Conservation (phyloP, 2,329 filamentous ascomycete genomes). For the Aureobasidium pullulans region DNA sequence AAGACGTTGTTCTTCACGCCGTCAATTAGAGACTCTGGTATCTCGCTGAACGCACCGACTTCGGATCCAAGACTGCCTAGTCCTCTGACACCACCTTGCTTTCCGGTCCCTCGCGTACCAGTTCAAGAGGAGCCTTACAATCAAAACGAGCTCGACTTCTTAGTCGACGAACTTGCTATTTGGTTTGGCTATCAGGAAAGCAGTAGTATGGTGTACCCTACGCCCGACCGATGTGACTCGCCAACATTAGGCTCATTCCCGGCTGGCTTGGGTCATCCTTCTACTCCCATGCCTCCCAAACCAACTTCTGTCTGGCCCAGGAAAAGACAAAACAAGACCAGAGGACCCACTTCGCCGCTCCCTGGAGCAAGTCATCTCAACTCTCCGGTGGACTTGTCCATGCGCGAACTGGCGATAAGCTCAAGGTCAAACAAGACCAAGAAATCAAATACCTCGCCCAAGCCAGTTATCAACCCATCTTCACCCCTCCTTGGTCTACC, state of each 20-base stretch:
- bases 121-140: neutral
- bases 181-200: neutral
- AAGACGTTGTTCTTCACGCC: conserved; percentile 6
- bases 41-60: neutral
- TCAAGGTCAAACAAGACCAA: neutral
- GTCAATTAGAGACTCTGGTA: conserved; percentile 3
- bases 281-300: neutral
- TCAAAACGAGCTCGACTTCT: neutral
- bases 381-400: neutral
- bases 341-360: neutral
- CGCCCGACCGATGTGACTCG: conserved; percentile 1
- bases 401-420: neutral
- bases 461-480: neutral
- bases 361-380: conserved; percentile 9
- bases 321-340: neutral
- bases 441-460: neutral
- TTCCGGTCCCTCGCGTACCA: neutral
- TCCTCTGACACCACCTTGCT: neutral
- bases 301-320: no score
- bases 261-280: neutral
- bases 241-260: neutral
- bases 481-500: neutral
- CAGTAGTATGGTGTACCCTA: neutral
- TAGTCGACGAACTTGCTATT: neutral
- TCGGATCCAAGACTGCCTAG: neutral